Conservation (phyloP, 768 basidiomycete species). For the Calocera viscosa region DNA sequence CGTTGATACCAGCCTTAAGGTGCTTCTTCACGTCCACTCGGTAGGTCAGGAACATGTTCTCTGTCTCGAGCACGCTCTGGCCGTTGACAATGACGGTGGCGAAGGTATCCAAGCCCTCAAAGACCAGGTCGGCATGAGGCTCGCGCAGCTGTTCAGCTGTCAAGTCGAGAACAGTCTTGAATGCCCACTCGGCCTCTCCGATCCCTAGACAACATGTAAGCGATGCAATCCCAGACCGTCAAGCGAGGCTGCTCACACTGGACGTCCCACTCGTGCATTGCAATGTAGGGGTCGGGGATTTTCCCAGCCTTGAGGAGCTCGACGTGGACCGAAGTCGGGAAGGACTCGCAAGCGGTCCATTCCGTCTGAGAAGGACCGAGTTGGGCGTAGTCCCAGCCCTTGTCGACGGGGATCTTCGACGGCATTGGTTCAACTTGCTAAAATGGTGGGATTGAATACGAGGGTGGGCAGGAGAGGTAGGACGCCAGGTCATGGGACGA, state of each 20-base stretch:
- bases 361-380: background rate
- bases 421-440: background rate
- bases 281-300: constrained; percentile 65
- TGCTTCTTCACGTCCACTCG: constrained; percentile 45
- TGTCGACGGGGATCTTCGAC: background rate
- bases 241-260: constrained; percentile 47
- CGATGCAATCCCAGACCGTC: background rate
- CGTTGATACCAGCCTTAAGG: constrained; percentile 47
- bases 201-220: constrained; percentile 46
- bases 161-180: constrained; percentile 52
- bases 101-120: constrained; percentile 88
- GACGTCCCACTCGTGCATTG: constrained; percentile 76
- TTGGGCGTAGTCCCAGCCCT: constrained; percentile 14
- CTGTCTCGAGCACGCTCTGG: constrained; percentile 34
- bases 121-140: constrained; percentile 57
- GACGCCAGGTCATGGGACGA: background rate
- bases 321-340: constrained; percentile 80
- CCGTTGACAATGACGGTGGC: constrained; percentile 36
- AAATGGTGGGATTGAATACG: background rate
- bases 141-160: constrained; percentile 36
- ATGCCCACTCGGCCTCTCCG: constrained; percentile 76
- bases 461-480: background rate
- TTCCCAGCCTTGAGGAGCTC: constrained; percentile 60
- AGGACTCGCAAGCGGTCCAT: constrained; percentile 18
- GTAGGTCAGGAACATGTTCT: constrained; percentile 75